Evolutionary conservation across 768 basidiomycete species (phyloP).

Genomic region (Mycena crocata): DNA sequence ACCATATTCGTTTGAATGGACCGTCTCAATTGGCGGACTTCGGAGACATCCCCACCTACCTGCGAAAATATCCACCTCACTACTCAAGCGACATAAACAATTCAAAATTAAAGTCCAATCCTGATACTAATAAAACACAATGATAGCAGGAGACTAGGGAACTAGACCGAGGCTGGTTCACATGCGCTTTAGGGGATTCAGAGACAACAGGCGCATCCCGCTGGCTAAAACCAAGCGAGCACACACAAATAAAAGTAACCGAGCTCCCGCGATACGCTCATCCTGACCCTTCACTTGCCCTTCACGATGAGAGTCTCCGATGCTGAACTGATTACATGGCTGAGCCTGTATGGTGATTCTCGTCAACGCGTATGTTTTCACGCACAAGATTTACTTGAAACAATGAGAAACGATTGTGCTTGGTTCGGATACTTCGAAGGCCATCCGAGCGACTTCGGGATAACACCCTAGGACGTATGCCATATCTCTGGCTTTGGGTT

Average conservation of each 20-base stretch:
- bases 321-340: constrained; percentile 6
- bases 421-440: neutral
- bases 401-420: constrained; percentile 8
- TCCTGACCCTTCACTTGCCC: neutral
- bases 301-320: neutral
- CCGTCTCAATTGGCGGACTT: no score
- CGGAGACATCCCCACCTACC: no score
- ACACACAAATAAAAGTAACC: neutral
- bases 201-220: neutral
- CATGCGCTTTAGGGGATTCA: constrained; percentile 7
- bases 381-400: constrained; percentile 10
- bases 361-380: no score
- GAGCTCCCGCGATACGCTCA: neutral
- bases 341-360: constrained; percentile 5
- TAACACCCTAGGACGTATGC: neutral
- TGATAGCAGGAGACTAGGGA: no score
- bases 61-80: no score
- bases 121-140: no score
- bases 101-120: no score
- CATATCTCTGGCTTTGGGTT: constrained; percentile 7
- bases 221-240: constrained; percentile 4
- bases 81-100: no score
- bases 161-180: no score
- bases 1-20: no score
- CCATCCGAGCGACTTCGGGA: constrained; percentile 1